Base-by-base conservation (phyloP, 2,329 filamentous ascomycete genomes). In the Rutstroemia sp. region DNA sequence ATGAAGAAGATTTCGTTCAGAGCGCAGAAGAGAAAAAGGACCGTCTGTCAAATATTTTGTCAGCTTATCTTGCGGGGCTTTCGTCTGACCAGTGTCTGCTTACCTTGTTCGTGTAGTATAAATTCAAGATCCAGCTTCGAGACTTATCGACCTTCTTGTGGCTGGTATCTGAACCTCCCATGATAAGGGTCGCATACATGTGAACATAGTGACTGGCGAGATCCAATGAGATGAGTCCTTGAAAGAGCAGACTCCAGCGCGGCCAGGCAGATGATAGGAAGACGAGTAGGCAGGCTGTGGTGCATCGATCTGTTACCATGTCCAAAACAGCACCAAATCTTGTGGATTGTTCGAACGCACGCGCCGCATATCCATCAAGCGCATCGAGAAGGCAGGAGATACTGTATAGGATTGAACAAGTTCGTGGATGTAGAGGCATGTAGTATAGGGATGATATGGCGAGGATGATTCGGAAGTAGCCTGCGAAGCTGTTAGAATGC, bases 221-320 rank as follows among this genome's bases (percentile, higher is more conserved):
- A 73, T 99, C 94, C 66, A 99, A 76, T 55, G 87, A 88, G 72
- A 99, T 96, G 68, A 99, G 76, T 46, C 87, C 83, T 76, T 99
- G 94, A 80, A 99, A 99, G 58, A 97, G 69, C 64, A 97, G 91
- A 62, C 89, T 86, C 87, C 90, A 97, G 57, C 92, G 83, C 4
- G 94, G 94, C 75, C 95, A 99, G 19, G 94, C 94, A 14, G 90
- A 95, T 42, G 89, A 90, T 60, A 99, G 76, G 76, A 97, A 99
- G 51, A 97, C 92, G 49, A 99, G 82, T 65, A 99, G 76, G 73
- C 94, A 99, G 2, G 92, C 86, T 3, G 94, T 99, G 30, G 92
- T 97, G 78, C 94, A 97, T 59, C 94, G 87, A 73, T 99, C 94
- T 17, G 94, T 99, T 60, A 99, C 92, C 94, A 99, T 99, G 76